Base-by-base conservation (phyloP, 2,329 filamentous ascomycete genomes). In the Colletotrichum sp. region DNA sequence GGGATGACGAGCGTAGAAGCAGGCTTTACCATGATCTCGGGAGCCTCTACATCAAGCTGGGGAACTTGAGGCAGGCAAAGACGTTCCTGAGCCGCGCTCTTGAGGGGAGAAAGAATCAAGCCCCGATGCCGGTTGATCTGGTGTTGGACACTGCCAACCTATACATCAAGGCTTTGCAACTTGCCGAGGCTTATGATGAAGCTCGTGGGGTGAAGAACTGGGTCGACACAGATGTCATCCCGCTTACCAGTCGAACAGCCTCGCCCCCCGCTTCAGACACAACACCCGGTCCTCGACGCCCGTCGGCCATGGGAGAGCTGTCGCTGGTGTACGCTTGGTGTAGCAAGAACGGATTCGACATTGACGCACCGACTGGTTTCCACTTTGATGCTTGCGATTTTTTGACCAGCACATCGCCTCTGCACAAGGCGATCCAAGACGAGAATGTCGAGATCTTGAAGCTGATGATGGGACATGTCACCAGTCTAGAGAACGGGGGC, bases 11-110 rank as follows among this genome's bases (percentile, higher is more conserved):
- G 36, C 66, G 76, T 10, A 70, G 71, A 1, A 70, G 76, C n/a
- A 74, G 76, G 6, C 66, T 83, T 15, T 79, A 81, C 52, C 79
- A 82, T 30, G 80, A 82, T n/a, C 78, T 83, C 12, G 81, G 81
- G 7, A 73, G 70, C 9, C 71, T 83, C 1, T 79, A 79, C 34
- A 70, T 78, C 38, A 76, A 75, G 28, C 72, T 78, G 6, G 74
- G 77, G 13, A 79, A 79, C 18, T 52, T 78, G 32, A 43, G 16
- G 4, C 67, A 78, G 58, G 78, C 80, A 6, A 76, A 77, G 12
- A 78, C 56, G 24, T 79, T 80, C 48, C 28, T 81, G 6, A 73
- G 30, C 2, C 77, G 78, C n/a, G 81, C 81, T 13, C 78, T 82
- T 15, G 70, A 78, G 26, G 77, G 78, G 21, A 77, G 82, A 3